Conservation (phyloP, 495 filamentous ascomycete genomes). For the Hapsidospora chrysogenum region DNA sequence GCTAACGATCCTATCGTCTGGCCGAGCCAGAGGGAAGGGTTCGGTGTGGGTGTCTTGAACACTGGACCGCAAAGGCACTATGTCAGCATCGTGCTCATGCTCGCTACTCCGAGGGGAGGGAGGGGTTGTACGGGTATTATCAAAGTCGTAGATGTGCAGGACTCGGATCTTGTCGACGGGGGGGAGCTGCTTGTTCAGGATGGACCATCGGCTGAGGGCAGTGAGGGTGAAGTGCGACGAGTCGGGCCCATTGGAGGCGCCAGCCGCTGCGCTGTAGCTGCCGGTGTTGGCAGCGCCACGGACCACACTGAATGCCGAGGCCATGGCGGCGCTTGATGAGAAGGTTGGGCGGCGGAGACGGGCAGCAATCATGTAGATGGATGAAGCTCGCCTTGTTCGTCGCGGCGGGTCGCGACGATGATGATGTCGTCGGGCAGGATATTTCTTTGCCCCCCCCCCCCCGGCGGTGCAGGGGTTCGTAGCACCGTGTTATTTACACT, state of each 20-base stretch:
- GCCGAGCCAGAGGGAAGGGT: constrained; percentile 71
- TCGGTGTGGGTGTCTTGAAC: constrained; percentile 79
- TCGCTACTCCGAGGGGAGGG: background rate
- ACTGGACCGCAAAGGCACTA: constrained; percentile 30
- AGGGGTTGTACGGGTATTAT: constrained; percentile 68
- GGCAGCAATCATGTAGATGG: background rate
- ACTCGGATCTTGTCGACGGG: constrained; percentile 50
- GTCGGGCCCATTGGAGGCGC: background rate
- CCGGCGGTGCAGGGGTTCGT: too few relatives aligned
- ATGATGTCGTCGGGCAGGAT: background rate
- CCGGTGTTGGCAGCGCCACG: background rate
- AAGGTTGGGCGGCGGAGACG: background rate
- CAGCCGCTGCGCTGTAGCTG: constrained; percentile 1
- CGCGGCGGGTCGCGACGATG: background rate
- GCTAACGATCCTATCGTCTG: constrained; percentile 60
- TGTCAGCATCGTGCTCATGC: constrained; percentile 1
- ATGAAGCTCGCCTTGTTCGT: background rate
- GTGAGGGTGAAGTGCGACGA: constrained; percentile 43
- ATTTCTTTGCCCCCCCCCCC: too few relatives aligned
- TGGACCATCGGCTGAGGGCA: constrained; percentile 66
- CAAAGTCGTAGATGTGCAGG: constrained; percentile 96
- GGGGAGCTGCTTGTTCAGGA: constrained; percentile 57
- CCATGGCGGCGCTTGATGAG: constrained; percentile 1
- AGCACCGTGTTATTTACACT: too few relatives aligned
- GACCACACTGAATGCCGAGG: background rate